Percentiles rank a stretch among this genome's conserved stretches.
Evolutionary conservation across 306 rosid species (phyloP).

Genomic region (Quercus robur): DNA sequence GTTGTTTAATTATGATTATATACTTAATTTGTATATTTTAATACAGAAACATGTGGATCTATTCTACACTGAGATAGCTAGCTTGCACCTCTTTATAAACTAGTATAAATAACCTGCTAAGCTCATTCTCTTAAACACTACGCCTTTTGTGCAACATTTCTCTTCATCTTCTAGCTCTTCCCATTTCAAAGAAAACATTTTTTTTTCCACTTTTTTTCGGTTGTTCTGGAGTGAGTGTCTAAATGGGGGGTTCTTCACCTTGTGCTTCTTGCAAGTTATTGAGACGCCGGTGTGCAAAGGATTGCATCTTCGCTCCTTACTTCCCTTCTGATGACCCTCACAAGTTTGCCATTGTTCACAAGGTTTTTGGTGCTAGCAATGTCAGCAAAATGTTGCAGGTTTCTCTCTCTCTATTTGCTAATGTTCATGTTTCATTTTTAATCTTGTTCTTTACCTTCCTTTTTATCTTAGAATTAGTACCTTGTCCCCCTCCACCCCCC

Average conservation of each 20-base stretch:
- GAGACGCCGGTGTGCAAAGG: slow-evolving; percentile 80
- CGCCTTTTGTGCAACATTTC: neutral
- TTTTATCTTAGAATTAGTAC: neutral
- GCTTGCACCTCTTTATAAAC: slow-evolving; percentile 21
- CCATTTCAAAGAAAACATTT: neutral
- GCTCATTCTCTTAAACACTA: slow-evolving; percentile 28
- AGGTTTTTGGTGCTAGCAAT: slow-evolving; percentile 90
- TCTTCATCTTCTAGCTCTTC: neutral
- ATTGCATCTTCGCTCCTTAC: slow-evolving; percentile 75
- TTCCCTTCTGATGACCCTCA: slow-evolving; percentile 75
- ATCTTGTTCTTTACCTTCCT: neutral
- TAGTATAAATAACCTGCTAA: slow-evolving; percentile 47
- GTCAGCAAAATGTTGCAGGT: slow-evolving; percentile 86
- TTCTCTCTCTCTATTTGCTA: neutral
- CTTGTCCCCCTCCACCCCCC: too few relatives aligned
- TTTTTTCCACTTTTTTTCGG: neutral
- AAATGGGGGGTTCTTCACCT: slow-evolving; percentile 68
- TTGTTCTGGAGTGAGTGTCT: neutral
- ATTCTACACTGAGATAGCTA: slow-evolving; percentile 31
- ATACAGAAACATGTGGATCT: slow-evolving; percentile 46
- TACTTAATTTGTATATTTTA: slow-evolving; percentile 26
- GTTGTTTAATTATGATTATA: neutral
- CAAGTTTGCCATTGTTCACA: slow-evolving; percentile 81
- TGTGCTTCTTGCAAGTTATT: slow-evolving; percentile 82
- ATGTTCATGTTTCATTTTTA: neutral